Evolutionary conservation across 2,329 filamentous ascomycete species (phyloP), one percentile per base, ranked within the genome.

Genomic region (Pseudofabraea citricarpa): DNA sequence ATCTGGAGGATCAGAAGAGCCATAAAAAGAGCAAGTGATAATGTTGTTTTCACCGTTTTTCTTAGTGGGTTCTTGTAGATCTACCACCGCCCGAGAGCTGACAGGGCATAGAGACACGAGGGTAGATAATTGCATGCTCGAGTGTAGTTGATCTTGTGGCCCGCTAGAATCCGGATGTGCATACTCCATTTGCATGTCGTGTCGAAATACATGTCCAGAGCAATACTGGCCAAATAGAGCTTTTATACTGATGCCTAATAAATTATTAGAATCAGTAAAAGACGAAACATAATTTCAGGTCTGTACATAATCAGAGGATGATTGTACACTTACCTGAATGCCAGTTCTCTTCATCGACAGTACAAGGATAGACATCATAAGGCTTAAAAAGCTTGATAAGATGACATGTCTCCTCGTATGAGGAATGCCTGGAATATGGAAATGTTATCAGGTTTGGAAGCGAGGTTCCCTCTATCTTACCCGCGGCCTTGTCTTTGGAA

Each of bases 351-450:
- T 74, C 64, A 47, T 88, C 74, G 2, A 85, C 79, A 0, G 89
- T 95, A 57, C 90, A 95, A 0, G 90, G 89, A 69, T 85, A 86
- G 2, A 96, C 70, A 54, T 96, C 89, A 36, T 67, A 78, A 0
- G 90, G 90, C 21, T 68, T 75, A 54, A 96, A 86, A 0, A 72
- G 70, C 3, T 70, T 60, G 1, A 95, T 71, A 1, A 96, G 67
- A 41, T 80, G 66, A 50, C 87, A 85, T 3, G 95, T 74, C 60
- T 96, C 91, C 0, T 72, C 68, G 47, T 93, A 91, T 0, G 88
- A 95, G 0, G 91, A 94, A 62, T 97, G 91, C 1, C 91, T 78
- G 0, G 91, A 91, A 58, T 90, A 96, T 0, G 90, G 87, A 52
- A 95, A 96, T 0, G 60, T 66, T 3, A 83, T 77, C 9, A 48